Conservation (phyloP, 1,284 basidiomycete species). For the Naganishia albida region DNA sequence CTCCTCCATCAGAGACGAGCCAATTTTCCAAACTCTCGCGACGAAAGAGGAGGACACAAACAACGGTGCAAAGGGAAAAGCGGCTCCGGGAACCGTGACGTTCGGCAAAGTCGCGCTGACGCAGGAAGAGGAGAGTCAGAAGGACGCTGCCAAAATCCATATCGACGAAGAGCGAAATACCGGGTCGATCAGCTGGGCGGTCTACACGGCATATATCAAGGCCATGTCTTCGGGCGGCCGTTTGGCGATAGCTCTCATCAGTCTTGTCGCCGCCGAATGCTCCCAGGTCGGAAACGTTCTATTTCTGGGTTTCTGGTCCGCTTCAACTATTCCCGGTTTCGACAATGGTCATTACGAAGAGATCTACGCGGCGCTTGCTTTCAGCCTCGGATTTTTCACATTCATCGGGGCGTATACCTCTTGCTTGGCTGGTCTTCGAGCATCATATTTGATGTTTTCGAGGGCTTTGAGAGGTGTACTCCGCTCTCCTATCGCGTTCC, state of each 20-base stretch:
- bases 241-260: constrained; percentile 25
- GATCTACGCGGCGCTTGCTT: constrained; percentile 40
- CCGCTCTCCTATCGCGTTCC: constrained; percentile 40
- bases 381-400: constrained; percentile 36
- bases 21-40: constrained; percentile 63
- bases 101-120: neutral
- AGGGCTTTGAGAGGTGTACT: constrained; percentile 40
- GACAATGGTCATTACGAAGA: constrained; percentile 43
- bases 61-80: constrained; percentile 42
- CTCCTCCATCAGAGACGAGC: constrained; percentile 57
- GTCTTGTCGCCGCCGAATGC: constrained; percentile 39
- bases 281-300: constrained; percentile 41
- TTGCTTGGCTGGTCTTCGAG: constrained; percentile 39
- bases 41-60: constrained; percentile 28
- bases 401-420: constrained; percentile 37
- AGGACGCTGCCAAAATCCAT: constrained; percentile 26
- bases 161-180: constrained; percentile 36
- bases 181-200: constrained; percentile 29
- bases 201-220: constrained; percentile 32
- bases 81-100: neutral
- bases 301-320: constrained; percentile 47
- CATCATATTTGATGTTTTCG: constrained; percentile 41
- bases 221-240: constrained; percentile 33
- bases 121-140: neutral
- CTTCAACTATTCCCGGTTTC: constrained; percentile 37